Conservation (phyloP, 345 rosid genomes). For the Ceriops zippeliana region DNA sequence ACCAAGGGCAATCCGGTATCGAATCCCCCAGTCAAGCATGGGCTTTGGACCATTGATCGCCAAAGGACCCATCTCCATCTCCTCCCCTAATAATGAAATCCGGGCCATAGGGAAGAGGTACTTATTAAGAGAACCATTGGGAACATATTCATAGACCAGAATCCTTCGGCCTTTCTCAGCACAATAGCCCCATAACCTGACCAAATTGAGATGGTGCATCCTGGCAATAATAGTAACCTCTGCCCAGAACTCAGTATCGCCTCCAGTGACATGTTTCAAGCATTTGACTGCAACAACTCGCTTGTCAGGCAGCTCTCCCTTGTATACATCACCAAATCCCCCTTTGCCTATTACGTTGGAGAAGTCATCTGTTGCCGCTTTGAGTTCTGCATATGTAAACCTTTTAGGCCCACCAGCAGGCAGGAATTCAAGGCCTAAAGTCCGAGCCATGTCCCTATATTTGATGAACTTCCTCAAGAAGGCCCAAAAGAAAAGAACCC, state of each 20-base stretch:
- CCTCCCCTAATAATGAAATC: not conserved
- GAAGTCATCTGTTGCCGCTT: conserved; percentile 52
- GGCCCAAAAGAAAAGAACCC: conserved; percentile 51
- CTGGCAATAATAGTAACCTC: conserved; percentile 34
- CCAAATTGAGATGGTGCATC: conserved; percentile 35
- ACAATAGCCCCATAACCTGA: conserved; percentile 33
- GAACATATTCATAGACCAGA: conserved; percentile 32
- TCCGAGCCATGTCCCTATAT: conserved; percentile 69
- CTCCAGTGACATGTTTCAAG: conserved; percentile 54
- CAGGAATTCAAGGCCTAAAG: conserved; percentile 60
- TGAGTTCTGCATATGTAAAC: conserved; percentile 52
- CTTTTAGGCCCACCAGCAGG: conserved; percentile 69
- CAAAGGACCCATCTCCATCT: conserved; percentile 18
- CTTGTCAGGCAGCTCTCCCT: conserved; percentile 54
- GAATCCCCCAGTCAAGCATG: conserved; percentile 31
- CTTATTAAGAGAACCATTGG: conserved; percentile 29
- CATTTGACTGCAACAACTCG: conserved; percentile 63
- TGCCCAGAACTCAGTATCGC: conserved; percentile 42
- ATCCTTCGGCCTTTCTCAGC: conserved; percentile 34
- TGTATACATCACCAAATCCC: conserved; percentile 66
- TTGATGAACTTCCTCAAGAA: conserved; percentile 62
- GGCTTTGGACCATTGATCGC: conserved; percentile 11
- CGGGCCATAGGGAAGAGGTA: conserved; percentile 35
- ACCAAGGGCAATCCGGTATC: conserved; percentile 29
- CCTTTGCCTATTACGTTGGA: conserved; percentile 52